Evolutionary conservation across 192 early-diverging fungal species (phyloP).

Genomic region (Backusella tuberculispora): DNA sequence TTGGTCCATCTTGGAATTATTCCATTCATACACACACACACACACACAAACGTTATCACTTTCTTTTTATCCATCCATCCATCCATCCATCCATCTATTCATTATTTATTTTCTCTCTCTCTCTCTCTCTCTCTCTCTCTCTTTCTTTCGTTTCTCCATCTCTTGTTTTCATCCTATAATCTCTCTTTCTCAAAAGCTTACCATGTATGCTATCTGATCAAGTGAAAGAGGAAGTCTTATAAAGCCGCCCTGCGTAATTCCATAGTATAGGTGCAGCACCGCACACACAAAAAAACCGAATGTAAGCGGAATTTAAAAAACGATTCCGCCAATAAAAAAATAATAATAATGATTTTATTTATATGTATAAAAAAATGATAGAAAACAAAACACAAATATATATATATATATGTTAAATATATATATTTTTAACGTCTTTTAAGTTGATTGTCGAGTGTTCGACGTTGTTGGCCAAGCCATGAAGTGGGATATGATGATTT

Average conservation of each 20-base stretch:
- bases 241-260: background rate
- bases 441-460: conserved; percentile 62
- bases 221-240: conserved; percentile 34
- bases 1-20: conserved; percentile 24
- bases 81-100: conserved; percentile 32
- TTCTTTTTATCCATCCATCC: background rate
- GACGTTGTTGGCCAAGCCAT: conserved; percentile 77
- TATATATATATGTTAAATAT: background rate
- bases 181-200: conserved; percentile 11
- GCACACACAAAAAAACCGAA: too few relatives aligned
- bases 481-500: conserved; percentile 56
- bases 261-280: background rate
- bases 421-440: conserved; percentile 35
- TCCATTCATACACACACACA: conserved; percentile 22
- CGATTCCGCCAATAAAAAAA: too few relatives aligned
- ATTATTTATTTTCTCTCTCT: conserved; percentile 25
- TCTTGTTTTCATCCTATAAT: conserved; percentile 10
- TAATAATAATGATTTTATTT: too few relatives aligned
- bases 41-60: conserved; percentile 8
- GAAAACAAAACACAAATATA: too few relatives aligned
- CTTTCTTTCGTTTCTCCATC: background rate
- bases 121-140: conserved; percentile 14
- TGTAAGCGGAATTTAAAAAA: too few relatives aligned
- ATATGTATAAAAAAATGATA: too few relatives aligned
- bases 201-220: conserved; percentile 30